Evolutionary conservation across 495 filamentous ascomycete species (phyloP).

Genomic region (Penicillium canariense): DNA sequence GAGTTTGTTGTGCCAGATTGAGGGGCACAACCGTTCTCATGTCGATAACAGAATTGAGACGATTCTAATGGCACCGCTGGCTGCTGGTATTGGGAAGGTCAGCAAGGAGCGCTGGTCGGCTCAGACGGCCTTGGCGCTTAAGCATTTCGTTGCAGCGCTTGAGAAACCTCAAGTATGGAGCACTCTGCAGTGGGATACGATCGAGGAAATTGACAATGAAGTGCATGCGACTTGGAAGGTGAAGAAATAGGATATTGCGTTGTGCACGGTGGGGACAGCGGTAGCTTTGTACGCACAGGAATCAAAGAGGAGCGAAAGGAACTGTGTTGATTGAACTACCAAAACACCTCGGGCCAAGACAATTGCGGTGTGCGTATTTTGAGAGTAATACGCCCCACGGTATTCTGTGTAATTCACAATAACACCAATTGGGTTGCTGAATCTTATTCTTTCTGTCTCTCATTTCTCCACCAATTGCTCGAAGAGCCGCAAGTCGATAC

Average conservation of each 20-base stretch:
- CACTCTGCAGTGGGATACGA: constrained; percentile 29
- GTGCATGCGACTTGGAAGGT: constrained; percentile 29
- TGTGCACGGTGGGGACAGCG: too few relatives aligned
- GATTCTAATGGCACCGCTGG: constrained; percentile 50
- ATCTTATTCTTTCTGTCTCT: too few relatives aligned
- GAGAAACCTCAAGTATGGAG: constrained; percentile 35
- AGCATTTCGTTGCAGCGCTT: constrained; percentile 45
- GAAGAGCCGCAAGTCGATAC: too few relatives aligned
- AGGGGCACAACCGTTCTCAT: constrained; percentile 38
- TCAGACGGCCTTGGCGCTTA: constrained; percentile 50
- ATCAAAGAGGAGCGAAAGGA: too few relatives aligned
- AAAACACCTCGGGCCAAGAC: too few relatives aligned
- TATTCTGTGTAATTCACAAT: too few relatives aligned
- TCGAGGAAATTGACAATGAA: constrained; percentile 23
- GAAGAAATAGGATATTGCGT: neutral
- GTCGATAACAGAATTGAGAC: constrained; percentile 31
- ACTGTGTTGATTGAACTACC: too few relatives aligned
- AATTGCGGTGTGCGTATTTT: too few relatives aligned
- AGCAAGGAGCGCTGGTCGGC: constrained; percentile 46
- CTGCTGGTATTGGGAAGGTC: constrained; percentile 43
- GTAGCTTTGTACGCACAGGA: too few relatives aligned
- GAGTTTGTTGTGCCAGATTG: constrained; percentile 47
- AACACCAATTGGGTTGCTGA: too few relatives aligned
- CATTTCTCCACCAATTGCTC: too few relatives aligned
- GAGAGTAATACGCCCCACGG: too few relatives aligned